Conservation (phyloP, 2,329 filamentous ascomycete genomes). For the Herpotrichia juniperi region DNA sequence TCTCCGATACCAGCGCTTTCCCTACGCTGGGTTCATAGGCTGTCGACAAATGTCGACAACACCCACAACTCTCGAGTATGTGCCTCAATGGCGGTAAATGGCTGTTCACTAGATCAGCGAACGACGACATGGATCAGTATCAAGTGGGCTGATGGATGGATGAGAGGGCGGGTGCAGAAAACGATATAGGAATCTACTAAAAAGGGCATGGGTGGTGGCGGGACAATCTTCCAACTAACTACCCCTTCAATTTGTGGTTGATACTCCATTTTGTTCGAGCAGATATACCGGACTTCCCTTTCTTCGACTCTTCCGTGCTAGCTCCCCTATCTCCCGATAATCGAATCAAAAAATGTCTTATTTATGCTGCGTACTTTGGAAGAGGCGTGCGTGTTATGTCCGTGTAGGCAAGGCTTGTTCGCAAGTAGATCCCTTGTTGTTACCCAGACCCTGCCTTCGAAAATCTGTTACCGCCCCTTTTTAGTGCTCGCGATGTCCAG, state of each 20-base stretch:
- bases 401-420: too few relatives aligned
- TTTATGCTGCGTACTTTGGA: background rate
- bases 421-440: too few relatives aligned
- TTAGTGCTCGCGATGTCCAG: too few relatives aligned
- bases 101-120: background rate
- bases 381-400: background rate
- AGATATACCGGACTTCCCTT: constrained; percentile 2
- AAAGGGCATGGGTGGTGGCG: constrained; percentile 30
- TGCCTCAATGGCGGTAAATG: constrained; percentile 9
- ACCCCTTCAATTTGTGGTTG: constrained; percentile 1
- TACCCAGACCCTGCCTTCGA: too few relatives aligned
- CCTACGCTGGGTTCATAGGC: constrained; percentile 57
- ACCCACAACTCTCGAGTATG: constrained; percentile 15
- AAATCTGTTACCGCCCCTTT: too few relatives aligned
- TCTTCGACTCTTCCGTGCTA: constrained; percentile 3
- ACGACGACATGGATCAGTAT: constrained; percentile 7
- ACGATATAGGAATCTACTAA: constrained; percentile 28
- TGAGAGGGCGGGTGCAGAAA: constrained; percentile 19
- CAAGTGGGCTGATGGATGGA: constrained; percentile 26
- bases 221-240: constrained; percentile 1
- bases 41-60: constrained; percentile 26
- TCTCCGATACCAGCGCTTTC: constrained; percentile 59
- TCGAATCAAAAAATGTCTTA: constrained; percentile 3
- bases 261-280: background rate
- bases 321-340: background rate